Evolutionary conservation across 2,329 filamentous ascomycete species (phyloP).

Genomic region (Westerdykella ornata): DNA sequence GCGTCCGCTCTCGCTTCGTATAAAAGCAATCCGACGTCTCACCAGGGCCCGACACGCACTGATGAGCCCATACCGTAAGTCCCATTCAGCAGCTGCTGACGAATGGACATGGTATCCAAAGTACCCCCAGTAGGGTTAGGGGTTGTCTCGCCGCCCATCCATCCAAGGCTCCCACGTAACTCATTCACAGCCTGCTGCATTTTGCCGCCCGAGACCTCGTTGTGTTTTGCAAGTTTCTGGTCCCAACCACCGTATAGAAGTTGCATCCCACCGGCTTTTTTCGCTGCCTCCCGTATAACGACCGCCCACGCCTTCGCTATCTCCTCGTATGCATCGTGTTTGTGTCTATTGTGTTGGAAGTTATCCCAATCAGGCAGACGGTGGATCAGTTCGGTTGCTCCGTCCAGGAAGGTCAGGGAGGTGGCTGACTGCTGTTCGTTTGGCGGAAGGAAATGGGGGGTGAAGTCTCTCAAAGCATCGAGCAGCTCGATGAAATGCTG

Average conservation of each 20-base stretch:
- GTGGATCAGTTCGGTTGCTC: constrained; percentile 84
- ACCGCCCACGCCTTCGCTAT: constrained; percentile 89
- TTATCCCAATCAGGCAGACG: constrained; percentile 85
- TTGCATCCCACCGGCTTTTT: constrained; percentile 83
- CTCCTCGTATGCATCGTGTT: constrained; percentile 93
- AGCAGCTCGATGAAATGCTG: constrained; percentile 73
- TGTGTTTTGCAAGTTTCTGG: constrained; percentile 76
- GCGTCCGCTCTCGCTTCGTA: no score
- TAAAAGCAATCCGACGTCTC: no score
- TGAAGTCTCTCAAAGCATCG: constrained; percentile 88
- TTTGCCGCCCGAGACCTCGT: constrained; percentile 75
- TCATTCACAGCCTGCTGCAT: constrained; percentile 74
- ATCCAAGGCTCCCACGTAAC: constrained; percentile 66
- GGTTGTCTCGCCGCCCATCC: constrained; percentile 55
- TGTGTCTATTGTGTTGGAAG: constrained; percentile 81
- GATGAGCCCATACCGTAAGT: constrained; percentile 51
- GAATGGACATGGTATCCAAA: constrained; percentile 31
- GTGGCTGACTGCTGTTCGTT: constrained; percentile 76
- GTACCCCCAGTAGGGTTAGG: constrained; percentile 14
- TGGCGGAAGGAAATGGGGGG: constrained; percentile 88
- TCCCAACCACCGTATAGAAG: constrained; percentile 91
- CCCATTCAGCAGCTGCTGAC: constrained; percentile 49
- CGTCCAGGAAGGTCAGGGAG: constrained; percentile 81
- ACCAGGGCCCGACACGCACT: constrained; percentile 53
- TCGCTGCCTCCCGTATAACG: constrained; percentile 84